Conservation (phyloP, 2,329 filamentous ascomycete genomes). For the Aspergillus sergii region DNA sequence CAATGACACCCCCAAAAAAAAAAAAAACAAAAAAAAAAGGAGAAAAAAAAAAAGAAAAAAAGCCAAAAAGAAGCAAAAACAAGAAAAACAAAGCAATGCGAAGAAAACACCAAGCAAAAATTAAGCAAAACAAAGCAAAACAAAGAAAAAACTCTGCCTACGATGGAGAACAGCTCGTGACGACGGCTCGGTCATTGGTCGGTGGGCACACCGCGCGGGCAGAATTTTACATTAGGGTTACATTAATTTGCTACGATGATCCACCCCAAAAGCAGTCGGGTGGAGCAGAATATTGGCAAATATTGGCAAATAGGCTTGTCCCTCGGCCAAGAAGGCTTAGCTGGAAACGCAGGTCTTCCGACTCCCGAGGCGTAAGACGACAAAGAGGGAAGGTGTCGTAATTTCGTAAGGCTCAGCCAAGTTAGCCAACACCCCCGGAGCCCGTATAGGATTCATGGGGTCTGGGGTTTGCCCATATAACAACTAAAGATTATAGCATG, state of each 20-base stretch:
- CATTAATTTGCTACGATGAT: neutral
- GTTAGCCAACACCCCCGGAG: neutral
- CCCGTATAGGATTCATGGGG: neutral
- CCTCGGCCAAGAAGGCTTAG: neutral
- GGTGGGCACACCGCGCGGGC: neutral
- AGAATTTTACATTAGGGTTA: neutral
- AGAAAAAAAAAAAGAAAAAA: too few relatives aligned
- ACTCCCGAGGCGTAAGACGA: neutral
- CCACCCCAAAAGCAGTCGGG: neutral
- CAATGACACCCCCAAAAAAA: too few relatives aligned
- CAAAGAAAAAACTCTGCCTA: neutral
- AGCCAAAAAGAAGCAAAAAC: too few relatives aligned
- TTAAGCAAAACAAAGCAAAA: neutral
- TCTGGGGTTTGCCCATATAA: neutral
- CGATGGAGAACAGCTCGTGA: neutral
- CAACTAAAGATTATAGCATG: neutral
- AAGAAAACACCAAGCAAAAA: neutral
- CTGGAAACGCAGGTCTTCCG: neutral
- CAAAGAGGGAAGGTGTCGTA: neutral
- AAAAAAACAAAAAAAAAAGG: too few relatives aligned
- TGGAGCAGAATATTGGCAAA: neutral
- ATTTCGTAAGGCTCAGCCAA: neutral
- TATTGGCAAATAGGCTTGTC: neutral
- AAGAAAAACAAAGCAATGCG: too few relatives aligned
- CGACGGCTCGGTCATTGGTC: neutral